Evolutionary conservation across 352 stramenopile species (phyloP).

Genomic region (Pseudoperonospora humuli): DNA sequence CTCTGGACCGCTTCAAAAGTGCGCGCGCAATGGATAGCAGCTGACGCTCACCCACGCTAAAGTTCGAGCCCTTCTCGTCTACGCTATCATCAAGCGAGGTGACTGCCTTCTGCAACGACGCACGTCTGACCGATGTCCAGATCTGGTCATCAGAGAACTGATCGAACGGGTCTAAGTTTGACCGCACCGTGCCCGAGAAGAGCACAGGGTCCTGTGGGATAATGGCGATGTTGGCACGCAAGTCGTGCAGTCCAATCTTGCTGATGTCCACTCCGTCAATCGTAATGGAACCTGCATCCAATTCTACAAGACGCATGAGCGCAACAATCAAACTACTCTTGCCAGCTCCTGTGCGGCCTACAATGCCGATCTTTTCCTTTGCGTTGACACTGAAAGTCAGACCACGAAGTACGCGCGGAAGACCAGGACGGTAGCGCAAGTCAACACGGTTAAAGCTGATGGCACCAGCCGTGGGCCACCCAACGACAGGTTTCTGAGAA

Average conservation of each 20-base stretch:
- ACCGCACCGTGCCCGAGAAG: conserved; percentile 83
- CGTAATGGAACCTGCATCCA: conserved; percentile 42
- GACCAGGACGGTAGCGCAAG: conserved; percentile 35
- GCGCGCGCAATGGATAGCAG: conserved; percentile 93
- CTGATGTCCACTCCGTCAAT: conserved; percentile 85
- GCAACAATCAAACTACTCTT: conserved; percentile 39
- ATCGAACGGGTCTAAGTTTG: conserved; percentile 87
- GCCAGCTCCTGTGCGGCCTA: conserved; percentile 32
- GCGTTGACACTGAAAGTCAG: conserved; percentile 46
- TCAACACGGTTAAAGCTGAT: conserved; percentile 36
- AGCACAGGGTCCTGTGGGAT: conserved; percentile 88
- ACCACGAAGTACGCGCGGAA: conserved; percentile 33
- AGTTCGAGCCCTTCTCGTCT: conserved; percentile 89
- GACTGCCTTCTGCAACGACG: conserved; percentile 28
- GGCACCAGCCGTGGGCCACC: conserved; percentile 33
- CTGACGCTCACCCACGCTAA: conserved; percentile 92
- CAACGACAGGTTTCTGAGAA: conserved; percentile 1
- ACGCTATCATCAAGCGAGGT: conserved; percentile 90
- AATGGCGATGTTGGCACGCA: conserved; percentile 32
- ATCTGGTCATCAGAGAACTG: conserved; percentile 27
- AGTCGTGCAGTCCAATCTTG: conserved; percentile 23
- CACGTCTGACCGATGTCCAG: conserved; percentile 17
- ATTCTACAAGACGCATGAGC: conserved; percentile 34
- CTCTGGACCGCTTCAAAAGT: conserved; percentile 80
- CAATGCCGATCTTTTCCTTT: conserved; percentile 77